Evolutionary conservation across 2,329 filamentous ascomycete species (phyloP).

Genomic region (Aureobasidium leucospermi): DNA sequence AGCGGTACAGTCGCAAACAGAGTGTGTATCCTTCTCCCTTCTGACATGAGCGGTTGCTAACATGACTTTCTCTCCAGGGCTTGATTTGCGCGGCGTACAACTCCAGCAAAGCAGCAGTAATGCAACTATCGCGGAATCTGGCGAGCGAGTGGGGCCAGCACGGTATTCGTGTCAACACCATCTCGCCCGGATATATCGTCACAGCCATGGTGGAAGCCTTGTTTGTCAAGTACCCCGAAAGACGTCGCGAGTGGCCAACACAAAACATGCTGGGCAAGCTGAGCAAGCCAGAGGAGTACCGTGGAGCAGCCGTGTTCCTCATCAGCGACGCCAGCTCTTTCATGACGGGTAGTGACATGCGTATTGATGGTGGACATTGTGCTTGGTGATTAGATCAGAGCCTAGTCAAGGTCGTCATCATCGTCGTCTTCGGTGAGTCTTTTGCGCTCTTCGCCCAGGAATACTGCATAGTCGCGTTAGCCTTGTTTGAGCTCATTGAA

Average conservation of each 20-base stretch:
- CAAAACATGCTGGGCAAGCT: constrained; percentile 70
- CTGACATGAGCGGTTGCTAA: constrained; percentile 10
- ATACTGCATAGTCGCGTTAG: constrained; percentile 2
- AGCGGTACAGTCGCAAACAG: constrained; percentile 54
- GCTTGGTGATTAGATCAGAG: constrained; percentile 37
- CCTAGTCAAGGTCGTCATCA: neutral
- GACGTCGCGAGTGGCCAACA: constrained; percentile 60
- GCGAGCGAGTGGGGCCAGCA: constrained; percentile 66
- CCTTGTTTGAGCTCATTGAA: neutral
- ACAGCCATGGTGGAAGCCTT: constrained; percentile 78
- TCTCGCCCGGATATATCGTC: constrained; percentile 73
- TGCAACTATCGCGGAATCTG: constrained; percentile 64
- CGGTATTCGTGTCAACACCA: constrained; percentile 72
- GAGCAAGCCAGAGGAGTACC: constrained; percentile 30
- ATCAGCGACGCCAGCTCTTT: constrained; percentile 41
- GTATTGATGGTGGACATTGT: constrained; percentile 48
- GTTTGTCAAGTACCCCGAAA: constrained; percentile 68
- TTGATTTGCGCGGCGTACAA: constrained; percentile 65
- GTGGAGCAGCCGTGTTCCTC: constrained; percentile 32
- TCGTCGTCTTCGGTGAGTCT: neutral
- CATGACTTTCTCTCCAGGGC: constrained; percentile 40
- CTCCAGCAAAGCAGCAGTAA: constrained; percentile 65
- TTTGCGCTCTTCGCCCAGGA: constrained; percentile 5
- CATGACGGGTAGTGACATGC: constrained; percentile 48
- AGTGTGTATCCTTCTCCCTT: constrained; percentile 39